Percentiles rank a stretch among this genome's conserved stretches.
phyloP scores from a whole-genome alignment of 192 early-diverging fungal species.

The Coemansia sp. region DNA sequence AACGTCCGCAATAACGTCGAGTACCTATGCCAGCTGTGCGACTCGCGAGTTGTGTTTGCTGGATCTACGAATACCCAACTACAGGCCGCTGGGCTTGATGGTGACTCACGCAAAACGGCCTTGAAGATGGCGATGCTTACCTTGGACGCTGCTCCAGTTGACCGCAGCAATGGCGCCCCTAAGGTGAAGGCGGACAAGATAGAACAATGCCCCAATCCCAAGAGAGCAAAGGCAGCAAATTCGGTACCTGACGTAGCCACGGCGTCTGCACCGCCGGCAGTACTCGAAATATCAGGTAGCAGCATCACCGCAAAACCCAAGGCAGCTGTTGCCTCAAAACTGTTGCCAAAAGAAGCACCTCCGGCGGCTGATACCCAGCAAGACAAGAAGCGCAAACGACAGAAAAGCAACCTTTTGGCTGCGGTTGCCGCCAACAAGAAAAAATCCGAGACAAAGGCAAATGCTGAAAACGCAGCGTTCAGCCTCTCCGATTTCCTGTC shows the following conservation, averaged over 20 bases:
- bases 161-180: no score
- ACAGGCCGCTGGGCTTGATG: slow-evolving; percentile 22
- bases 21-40: slow-evolving; percentile 39
- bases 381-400: slow-evolving; percentile 45
- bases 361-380: slow-evolving; percentile 9
- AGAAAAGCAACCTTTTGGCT: slow-evolving; percentile 52
- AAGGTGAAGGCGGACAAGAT: background rate
- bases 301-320: background rate
- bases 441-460: slow-evolving; percentile 36
- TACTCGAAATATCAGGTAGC: background rate
- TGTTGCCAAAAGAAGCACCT: background rate
- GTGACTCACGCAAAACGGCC: background rate
- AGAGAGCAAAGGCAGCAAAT: background rate
- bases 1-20: slow-evolving; percentile 27
- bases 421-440: slow-evolving; percentile 51
- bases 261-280: background rate
- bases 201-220: background rate
- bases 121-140: background rate
- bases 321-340: background rate
- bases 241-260: background rate
- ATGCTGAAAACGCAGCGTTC: slow-evolving; percentile 17
- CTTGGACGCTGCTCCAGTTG: background rate
- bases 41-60: slow-evolving; percentile 31
- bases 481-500: slow-evolving; percentile 46
- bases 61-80: slow-evolving; percentile 29